Base-by-base conservation (phyloP, 352 stramenopile genomes). In the Halophytophthora batemanensis region DNA sequence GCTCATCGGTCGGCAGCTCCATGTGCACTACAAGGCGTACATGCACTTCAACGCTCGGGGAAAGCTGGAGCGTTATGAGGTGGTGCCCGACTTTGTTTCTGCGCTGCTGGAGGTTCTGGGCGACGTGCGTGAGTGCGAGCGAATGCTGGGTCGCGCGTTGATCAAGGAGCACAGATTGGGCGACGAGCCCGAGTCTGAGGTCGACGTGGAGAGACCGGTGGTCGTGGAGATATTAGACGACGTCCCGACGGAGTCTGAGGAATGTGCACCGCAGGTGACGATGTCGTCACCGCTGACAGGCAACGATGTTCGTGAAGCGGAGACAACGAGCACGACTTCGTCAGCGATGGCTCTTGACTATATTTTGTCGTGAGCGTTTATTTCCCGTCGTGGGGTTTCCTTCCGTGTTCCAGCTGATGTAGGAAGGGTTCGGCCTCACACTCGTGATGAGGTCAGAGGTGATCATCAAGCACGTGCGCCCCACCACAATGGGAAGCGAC, bases 1-100 rank as follows among this genome's bases (percentile, higher is more conserved):
- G 25, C 61, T 87, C 2, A 49, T 87, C 19, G 72, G 71, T n/a
- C 56, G 60, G 28, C 50, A 80, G 33, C 38, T 85, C 14, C 57
- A 69, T 11, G 56, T 80, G 23, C 62, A 51, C 31, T 85, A 67
- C 53, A 63, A 41, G 29, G 67, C 69, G 28, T 39, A 61, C n/a
- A 77, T 80, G 37, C 68, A 70, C 52, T 82, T 85, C 18, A 67
- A 62, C 21, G 49, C 28, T 6, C 34, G 52, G 10, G 57, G 53
- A 35, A 73, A 61, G 19, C 57, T 75, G 38, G 55, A 68, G 17
- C 40, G 45, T 7, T 65, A 66, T 36, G 62, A 71, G 37, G 55
- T 74, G 35, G 58, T 69, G 19, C 60, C 63, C 0, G 69, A 82
- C 35, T 57, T 77, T 19, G 53, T 82, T 1, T 29, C 48, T 6